Percentiles rank a stretch among this genome's conserved stretches.
These are phyloP conservation scores for Porodaedalea pini DNA, from an alignment of 1,284 basidiomycete genomes.

Conservation along the genomic window DNA sequence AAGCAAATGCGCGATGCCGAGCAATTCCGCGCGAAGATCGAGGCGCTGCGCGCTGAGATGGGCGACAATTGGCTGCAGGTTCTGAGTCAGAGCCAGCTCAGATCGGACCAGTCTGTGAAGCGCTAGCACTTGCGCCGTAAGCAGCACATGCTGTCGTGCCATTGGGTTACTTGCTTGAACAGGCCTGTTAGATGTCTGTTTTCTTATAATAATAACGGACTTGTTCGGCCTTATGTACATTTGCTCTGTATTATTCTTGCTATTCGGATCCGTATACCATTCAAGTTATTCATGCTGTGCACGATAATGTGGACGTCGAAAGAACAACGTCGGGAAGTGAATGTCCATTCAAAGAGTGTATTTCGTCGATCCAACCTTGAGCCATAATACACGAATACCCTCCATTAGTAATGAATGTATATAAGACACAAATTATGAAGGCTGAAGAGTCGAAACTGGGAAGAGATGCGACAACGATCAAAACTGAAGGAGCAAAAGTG, in stretches of 20 bases:
- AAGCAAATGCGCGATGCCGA: slow-evolving; percentile 53
- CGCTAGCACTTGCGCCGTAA: slow-evolving; percentile 4
- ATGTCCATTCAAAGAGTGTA: not conserved
- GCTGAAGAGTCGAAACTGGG: not conserved
- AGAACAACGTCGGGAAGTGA: not conserved
- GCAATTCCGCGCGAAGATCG: slow-evolving; percentile 71
- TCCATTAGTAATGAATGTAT: slow-evolving; percentile 17
- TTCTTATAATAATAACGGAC: slow-evolving; percentile 5
- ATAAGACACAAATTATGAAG: slow-evolving; percentile 6
- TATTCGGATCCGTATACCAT: slow-evolving; percentile 5
- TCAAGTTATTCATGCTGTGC: not conserved
- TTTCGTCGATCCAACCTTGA: not conserved
- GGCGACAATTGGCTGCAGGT: slow-evolving; percentile 86
- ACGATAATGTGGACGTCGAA: not conserved
- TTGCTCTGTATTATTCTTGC: not conserved
- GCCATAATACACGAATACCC: slow-evolving; percentile 17
- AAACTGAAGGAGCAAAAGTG: not conserved
- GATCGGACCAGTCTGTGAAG: slow-evolving; percentile 22
- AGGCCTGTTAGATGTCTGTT: not conserved
- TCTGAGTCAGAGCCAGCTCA: slow-evolving; percentile 60
- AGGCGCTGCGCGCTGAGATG: slow-evolving; percentile 79
- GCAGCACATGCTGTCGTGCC: not conserved
- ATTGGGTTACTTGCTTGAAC: not conserved
- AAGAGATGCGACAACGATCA: slow-evolving; percentile 20
- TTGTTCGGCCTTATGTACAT: not conserved